Conservation (phyloP, 1,284 basidiomycete genomes). For the Apiotrichum laibachii region DNA sequence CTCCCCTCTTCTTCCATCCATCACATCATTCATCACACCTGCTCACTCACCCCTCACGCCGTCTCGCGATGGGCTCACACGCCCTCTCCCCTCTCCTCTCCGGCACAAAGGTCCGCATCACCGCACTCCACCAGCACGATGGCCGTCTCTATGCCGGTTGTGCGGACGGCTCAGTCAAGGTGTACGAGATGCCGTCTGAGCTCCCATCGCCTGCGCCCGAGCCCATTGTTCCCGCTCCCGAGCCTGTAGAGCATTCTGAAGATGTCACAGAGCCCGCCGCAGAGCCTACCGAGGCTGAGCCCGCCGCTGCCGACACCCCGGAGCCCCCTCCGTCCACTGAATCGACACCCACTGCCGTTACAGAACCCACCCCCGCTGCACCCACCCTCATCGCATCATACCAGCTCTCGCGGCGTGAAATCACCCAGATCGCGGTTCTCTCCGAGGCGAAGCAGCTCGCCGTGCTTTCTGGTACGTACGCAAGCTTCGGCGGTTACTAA, state of each 20-base stretch:
- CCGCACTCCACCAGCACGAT: constrained; percentile 56
- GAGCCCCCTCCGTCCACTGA: neutral
- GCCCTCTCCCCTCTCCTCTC: constrained; percentile 35
- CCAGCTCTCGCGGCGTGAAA: constrained; percentile 66
- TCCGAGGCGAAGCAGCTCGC: constrained; percentile 78
- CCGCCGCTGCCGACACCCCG: no score
- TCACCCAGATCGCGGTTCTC: constrained; percentile 82
- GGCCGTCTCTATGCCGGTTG: constrained; percentile 75
- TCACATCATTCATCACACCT: neutral
- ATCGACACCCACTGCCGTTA: neutral
- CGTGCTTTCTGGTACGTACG: constrained; percentile 66
- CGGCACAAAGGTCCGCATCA: constrained; percentile 32
- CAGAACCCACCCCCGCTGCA: neutral
- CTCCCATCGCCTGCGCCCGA: neutral
- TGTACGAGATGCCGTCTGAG: constrained; percentile 21
- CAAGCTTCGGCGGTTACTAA: constrained; percentile 8
- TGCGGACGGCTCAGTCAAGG: constrained; percentile 64
- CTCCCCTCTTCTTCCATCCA: neutral
- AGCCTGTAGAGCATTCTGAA: neutral
- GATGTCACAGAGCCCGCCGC: neutral
- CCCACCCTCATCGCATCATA: constrained; percentile 52
- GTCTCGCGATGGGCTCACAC: constrained; percentile 26
- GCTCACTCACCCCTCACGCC: neutral
- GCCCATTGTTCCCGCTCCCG: no score
- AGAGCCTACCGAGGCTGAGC: neutral